Base-by-base conservation (phyloP, 805 yeast genomes). In the Candida ulmi region DNA sequence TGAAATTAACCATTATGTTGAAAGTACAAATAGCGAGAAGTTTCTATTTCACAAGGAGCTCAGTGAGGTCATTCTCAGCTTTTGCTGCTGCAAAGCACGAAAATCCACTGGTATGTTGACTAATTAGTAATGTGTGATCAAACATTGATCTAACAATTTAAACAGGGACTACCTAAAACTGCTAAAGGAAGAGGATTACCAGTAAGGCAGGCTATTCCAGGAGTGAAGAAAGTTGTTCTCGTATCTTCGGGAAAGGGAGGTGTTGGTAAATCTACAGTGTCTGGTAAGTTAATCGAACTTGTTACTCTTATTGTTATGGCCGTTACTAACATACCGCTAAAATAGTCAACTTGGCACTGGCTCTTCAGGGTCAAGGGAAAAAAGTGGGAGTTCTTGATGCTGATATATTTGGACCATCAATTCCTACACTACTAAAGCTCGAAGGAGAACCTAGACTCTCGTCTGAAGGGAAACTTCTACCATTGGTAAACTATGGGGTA, bases 391-490 rank as follows among this genome's bases (percentile, higher is more conserved):
- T 87, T 2, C 63, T 87, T 11, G 95, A 87, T 54, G 84, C 83
- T 0, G 95, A 87, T 56, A 69, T 87, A 8, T 87, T 85, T 61
- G 95, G 95, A 0, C 95, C 95, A 0, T 82, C 90, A 2, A 61
- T 87, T 6, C 95, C 95, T 0, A 78, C 76, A 43, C 64, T 87
- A 46, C 66, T 87, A 63, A 74, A 74, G n/a, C 64, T 87, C 8
- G 47, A 63, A 2, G 88, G 90, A 0, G 91, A 83, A 49, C 93
- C 95, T 1, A 54, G 83, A 21, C 53, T 82, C 11, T 61, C 76
- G 0, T 43, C 49, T 0, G 54, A 55, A 2, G 86, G 88, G 0
- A 71, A 72, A 47, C 62, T 86, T 3, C 54, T 80, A 0, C 95
- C 95, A 0, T 58, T 85, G 48, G 57, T 68, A 11, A 86, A 84